These are phyloP conservation scores for Euphorbia schlechtendalii DNA, from an alignment of 441 rosid species.

Conservation along the genomic window DNA sequence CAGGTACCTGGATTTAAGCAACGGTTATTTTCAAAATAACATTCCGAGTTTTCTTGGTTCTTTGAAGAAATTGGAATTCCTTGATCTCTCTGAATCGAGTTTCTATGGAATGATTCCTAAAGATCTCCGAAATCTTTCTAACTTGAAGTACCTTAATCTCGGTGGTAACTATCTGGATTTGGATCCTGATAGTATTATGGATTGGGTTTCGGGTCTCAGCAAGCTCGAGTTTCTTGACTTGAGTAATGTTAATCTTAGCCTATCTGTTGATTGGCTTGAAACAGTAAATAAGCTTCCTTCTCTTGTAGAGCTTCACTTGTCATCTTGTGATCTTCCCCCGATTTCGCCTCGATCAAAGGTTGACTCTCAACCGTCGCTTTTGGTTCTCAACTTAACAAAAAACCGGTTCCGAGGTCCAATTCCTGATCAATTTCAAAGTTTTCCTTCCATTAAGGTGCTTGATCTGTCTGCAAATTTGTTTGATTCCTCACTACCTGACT, in stretches of 20 bases:
- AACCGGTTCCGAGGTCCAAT: neutral
- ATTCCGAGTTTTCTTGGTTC: too few species aligned
- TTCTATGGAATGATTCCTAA: too few species aligned
- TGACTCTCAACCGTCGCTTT: neutral
- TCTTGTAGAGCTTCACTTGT: neutral
- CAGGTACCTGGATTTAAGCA: too few species aligned
- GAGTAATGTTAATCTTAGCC: neutral
- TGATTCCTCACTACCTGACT: neutral
- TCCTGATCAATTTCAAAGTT: neutral
- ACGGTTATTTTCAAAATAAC: too few species aligned
- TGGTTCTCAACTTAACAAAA: neutral
- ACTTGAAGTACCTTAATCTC: too few species aligned
- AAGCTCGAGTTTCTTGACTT: too few species aligned
- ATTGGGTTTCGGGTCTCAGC: too few species aligned
- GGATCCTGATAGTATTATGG: neutral
- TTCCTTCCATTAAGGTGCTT: neutral
- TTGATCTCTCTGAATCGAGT: too few species aligned
- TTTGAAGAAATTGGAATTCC: too few species aligned
- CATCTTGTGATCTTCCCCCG: neutral
- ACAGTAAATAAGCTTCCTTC: neutral
- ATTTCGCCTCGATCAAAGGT: neutral
- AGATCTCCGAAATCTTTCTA: too few species aligned
- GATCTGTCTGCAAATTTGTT: neutral
- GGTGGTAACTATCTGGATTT: constrained; percentile 1
- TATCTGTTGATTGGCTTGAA: neutral